Percentiles rank a stretch among this genome's conserved stretches.
These are phyloP conservation scores for Vigna trinervia DNA, from an alignment of 306 rosid genomes.

Conservation along the genomic window DNA sequence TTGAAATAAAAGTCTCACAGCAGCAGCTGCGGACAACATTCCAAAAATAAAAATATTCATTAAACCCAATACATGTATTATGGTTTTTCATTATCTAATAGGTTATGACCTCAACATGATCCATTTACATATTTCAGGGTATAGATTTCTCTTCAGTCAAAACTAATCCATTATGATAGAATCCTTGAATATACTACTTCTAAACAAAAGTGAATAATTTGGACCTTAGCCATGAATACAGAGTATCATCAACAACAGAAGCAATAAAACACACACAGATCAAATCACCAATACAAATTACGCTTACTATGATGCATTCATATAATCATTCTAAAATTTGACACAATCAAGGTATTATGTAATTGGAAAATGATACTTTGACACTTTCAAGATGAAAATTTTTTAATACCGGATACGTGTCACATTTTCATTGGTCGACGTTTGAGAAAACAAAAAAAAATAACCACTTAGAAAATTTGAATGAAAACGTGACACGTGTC, in stretches of 20 bases:
- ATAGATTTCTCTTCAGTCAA: constrained; percentile 4
- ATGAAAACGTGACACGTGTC: no score
- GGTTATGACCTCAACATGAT: constrained; percentile 1
- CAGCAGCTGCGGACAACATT: constrained; percentile 59
- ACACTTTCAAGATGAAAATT: no score
- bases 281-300: no score
- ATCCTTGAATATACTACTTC: constrained; percentile 9
- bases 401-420: no score
- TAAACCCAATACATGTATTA: constrained; percentile 33
- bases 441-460: no score
- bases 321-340: no score
- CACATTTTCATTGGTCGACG: no score
- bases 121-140: constrained; percentile 23
- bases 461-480: no score
- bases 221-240: not conserved
- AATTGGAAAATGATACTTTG: no score
- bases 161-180: constrained; percentile 13
- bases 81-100: constrained; percentile 25
- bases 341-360: no score
- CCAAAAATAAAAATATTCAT: constrained; percentile 24
- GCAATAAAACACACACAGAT: no score
- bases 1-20: constrained; percentile 58
- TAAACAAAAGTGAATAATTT: constrained; percentile 5
- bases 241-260: not conserved
- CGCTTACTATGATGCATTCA: no score